These are phyloP conservation scores for Talaromyces albobiverticillius DNA, from an alignment of 2,329 filamentous ascomycete genomes.

Conservation along the genomic window DNA sequence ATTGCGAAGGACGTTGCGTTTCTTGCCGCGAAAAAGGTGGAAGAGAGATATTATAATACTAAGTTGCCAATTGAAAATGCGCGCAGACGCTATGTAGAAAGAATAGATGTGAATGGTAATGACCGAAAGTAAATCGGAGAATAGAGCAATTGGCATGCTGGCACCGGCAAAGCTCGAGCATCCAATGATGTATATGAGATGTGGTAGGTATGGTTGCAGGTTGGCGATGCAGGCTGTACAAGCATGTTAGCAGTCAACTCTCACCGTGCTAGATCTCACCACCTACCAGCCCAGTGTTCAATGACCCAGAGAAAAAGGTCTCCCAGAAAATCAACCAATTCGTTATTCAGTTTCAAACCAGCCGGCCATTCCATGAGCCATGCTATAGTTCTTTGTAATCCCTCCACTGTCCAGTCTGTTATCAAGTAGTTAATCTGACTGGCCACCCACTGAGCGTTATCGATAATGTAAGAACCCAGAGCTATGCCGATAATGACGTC, in stretches of 20 bases:
- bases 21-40: constrained; percentile 96
- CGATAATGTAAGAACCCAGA: constrained; percentile 92
- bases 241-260: constrained; percentile 12
- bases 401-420: constrained; percentile 79
- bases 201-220: constrained; percentile 75
- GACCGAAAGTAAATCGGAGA: constrained; percentile 88
- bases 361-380: constrained; percentile 97
- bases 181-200: constrained; percentile 87
- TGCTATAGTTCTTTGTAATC: constrained; percentile 80
- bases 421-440: constrained; percentile 73
- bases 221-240: constrained; percentile 68
- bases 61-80: constrained; percentile 98
- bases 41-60: constrained; percentile 97
- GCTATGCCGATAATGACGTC: constrained; percentile 98
- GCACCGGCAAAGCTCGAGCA: constrained; percentile 94
- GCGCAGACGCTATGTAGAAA: constrained; percentile 93
- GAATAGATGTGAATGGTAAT: constrained; percentile 96
- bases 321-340: constrained; percentile 88
- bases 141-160: constrained; percentile 93
- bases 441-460: constrained; percentile 84
- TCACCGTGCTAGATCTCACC: neutral
- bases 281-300: constrained; percentile 87
- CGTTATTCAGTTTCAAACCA: constrained; percentile 90
- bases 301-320: constrained; percentile 98
- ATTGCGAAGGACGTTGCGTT: constrained; percentile 93